Conservation (phyloP, 2,329 filamentous ascomycete species). For the Rhynchosporium secalis region DNA sequence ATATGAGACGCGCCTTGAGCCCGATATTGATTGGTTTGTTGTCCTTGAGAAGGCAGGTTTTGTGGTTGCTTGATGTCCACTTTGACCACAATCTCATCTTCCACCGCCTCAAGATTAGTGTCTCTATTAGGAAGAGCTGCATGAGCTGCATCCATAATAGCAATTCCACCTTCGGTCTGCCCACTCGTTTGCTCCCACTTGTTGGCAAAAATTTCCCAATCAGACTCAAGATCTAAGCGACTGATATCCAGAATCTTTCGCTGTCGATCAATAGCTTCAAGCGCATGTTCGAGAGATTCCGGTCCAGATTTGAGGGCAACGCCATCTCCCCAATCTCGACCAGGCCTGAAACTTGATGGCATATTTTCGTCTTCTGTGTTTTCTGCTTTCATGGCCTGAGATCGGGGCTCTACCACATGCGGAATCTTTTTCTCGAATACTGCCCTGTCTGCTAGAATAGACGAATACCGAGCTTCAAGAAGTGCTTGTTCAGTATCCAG, state of each 20-base stretch:
- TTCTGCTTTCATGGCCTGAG: background rate
- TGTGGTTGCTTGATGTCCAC: background rate
- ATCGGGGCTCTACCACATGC: background rate
- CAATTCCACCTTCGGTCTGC: background rate
- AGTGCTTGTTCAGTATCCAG: slow-evolving; percentile 8
- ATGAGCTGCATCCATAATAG: background rate
- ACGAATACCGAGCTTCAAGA: background rate
- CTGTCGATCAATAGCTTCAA: background rate
- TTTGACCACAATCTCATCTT: background rate
- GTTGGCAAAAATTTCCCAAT: background rate
- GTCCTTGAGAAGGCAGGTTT: background rate
- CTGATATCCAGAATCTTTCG: background rate
- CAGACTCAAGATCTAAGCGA: background rate
- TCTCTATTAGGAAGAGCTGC: background rate
- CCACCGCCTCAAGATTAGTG: background rate
- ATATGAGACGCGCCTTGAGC: background rate
- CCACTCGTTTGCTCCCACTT: background rate
- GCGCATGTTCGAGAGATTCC: background rate
- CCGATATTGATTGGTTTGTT: background rate
- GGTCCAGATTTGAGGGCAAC: background rate
- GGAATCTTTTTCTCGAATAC: slow-evolving; percentile 1
- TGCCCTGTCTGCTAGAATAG: background rate
- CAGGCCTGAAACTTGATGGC: background rate
- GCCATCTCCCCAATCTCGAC: too few relatives aligned
- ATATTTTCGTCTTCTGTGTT: background rate